A percentile compares a stretch with the other conserved stretches of the same genome.
phyloP scores from a whole-genome alignment of 176 grass and related monocot genomes.

The Rhynchospora breviuscula region DNA sequence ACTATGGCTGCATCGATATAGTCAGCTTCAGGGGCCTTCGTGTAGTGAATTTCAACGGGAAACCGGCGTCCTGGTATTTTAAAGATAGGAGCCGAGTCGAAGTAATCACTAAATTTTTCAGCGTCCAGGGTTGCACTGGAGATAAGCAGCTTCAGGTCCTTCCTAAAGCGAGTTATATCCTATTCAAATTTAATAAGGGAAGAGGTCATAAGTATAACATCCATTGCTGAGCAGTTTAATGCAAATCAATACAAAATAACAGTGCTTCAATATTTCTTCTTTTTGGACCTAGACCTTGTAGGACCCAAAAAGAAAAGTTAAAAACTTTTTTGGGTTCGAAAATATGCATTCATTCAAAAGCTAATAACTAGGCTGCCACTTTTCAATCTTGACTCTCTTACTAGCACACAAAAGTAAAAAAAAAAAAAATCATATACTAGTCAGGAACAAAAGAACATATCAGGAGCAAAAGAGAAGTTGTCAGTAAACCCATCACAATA shows the following conservation, averaged over 20 bases:
- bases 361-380: not conserved
- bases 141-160: conserved; percentile 86
- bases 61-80: conserved; percentile 83
- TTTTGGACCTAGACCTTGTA: not conserved
- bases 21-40: conserved; percentile 91
- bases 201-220: conserved; percentile 10
- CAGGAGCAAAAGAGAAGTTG: not conserved
- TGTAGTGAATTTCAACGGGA: conserved; percentile 83
- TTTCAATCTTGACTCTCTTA: not conserved
- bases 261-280: not conserved
- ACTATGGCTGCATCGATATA: conserved; percentile 95
- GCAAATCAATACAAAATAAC: not conserved
- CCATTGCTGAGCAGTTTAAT: not conserved
- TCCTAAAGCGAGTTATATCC: conserved; percentile 79
- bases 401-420: not conserved
- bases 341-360: not conserved
- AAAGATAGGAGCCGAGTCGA: conserved; percentile 83
- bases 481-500: not conserved
- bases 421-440: not conserved
- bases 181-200: conserved; percentile 29
- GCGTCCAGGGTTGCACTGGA: conserved; percentile 96
- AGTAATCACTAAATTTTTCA: conserved; percentile 94
- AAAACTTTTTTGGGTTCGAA: not conserved
- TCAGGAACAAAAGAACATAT: not conserved
- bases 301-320: not conserved